phyloP scores from a whole-genome alignment of 768 basidiomycete species.

The Trametes maxima region DNA sequence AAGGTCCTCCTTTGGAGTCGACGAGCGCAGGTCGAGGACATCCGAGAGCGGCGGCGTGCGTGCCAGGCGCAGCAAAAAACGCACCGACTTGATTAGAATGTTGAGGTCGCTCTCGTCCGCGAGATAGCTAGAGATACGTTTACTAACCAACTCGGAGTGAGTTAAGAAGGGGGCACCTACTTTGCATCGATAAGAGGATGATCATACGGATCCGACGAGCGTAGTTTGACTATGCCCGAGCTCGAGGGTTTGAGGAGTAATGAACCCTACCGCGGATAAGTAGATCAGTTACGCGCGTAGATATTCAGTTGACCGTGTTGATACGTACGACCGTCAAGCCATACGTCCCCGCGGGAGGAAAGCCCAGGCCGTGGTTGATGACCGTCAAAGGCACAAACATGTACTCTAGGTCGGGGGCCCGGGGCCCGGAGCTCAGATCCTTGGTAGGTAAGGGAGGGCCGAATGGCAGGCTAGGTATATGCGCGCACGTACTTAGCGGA shows the following conservation, averaged over 20 bases:
- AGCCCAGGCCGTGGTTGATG: conserved; percentile 5
- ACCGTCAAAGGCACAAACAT: conserved; percentile 12
- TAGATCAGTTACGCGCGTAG: not conserved
- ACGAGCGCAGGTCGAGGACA: not conserved
- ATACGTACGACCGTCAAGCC: conserved; percentile 10
- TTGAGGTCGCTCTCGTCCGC: conserved; percentile 19
- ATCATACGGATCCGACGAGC: conserved; percentile 26
- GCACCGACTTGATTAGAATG: conserved; percentile 5
- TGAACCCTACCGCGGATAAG: not conserved
- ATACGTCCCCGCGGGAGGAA: conserved; percentile 7
- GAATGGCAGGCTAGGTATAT: not conserved
- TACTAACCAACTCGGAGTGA: not conserved
- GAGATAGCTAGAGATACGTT: conserved; percentile 19
- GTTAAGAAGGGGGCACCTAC: conserved; percentile 20
- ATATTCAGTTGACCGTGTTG: no score
- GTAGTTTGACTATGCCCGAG: conserved; percentile 25
- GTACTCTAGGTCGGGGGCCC: conserved; percentile 21
- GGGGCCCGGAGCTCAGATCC: conserved; percentile 16
- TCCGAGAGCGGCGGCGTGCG: conserved; percentile 18
- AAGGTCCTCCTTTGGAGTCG: not conserved
- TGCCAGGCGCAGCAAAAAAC: conserved; percentile 12
- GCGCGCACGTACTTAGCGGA: not conserved
- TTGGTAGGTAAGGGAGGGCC: not conserved
- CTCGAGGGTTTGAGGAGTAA: conserved; percentile 18
- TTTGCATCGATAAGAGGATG: conserved; percentile 31